These are phyloP conservation scores for Aspergillus pseudotamarii DNA, from an alignment of 2,329 filamentous ascomycete species.

Conservation along the genomic window DNA sequence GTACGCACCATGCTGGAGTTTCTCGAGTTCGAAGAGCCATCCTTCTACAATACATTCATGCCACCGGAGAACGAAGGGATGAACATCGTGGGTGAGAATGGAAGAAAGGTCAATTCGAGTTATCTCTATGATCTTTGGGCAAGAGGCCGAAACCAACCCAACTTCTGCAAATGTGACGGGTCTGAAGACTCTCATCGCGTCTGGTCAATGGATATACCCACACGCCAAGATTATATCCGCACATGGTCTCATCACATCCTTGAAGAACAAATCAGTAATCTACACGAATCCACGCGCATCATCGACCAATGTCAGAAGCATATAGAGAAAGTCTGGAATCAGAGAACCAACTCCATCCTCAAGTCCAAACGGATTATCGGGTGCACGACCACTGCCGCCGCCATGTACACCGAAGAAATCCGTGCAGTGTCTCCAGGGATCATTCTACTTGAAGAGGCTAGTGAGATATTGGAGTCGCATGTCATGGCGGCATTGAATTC, in stretches of 20 bases:
- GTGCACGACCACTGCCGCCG: conserved; percentile 72
- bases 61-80: background rate
- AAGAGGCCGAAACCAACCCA: background rate
- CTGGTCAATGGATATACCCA: conserved; percentile 54
- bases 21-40: conserved; percentile 33
- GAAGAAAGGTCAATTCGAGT: background rate
- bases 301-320: conserved; percentile 18
- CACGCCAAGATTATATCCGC: conserved; percentile 37
- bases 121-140: background rate
- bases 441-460: conserved; percentile 71
- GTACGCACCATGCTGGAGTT: conserved; percentile 40
- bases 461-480: conserved; percentile 72
- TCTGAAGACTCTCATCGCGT: conserved; percentile 40
- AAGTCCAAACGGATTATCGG: conserved; percentile 64
- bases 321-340: conserved; percentile 13
- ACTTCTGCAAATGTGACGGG: conserved; percentile 13
- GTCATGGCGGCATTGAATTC: conserved; percentile 62
- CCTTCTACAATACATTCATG: background rate
- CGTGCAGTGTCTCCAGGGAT: conserved; percentile 59
- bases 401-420: conserved; percentile 62
- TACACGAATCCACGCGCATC: conserved; percentile 17
- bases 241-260: conserved; percentile 53
- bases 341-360: conserved; percentile 42
- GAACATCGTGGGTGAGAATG: background rate
- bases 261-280: conserved; percentile 50